Percentiles rank a stretch among this genome's conserved stretches.
Conservation (phyloP, 257 asterid genomes). For the Solanum virginianum region DNA sequence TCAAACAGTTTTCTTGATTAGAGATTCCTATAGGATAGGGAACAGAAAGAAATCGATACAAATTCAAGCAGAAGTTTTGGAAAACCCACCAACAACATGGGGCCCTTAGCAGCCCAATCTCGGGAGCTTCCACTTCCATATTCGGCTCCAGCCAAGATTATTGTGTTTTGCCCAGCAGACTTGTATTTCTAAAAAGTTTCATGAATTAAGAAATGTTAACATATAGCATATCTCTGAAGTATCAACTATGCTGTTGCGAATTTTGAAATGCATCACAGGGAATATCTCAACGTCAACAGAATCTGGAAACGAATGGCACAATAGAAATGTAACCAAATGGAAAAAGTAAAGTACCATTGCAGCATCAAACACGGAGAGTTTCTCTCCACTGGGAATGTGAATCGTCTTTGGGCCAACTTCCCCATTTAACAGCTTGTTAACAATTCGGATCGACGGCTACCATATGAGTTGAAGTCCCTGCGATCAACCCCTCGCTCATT, state of each 20-base stretch:
- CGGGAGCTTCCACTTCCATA: conserved; percentile 10
- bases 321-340: background rate
- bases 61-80: background rate
- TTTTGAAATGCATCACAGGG: background rate
- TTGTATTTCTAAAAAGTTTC: background rate
- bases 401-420: conserved; percentile 5
- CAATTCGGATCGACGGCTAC: conserved; percentile 8
- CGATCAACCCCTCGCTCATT: conserved; percentile 71
- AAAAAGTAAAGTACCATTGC: background rate
- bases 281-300: background rate
- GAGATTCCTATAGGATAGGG: background rate
- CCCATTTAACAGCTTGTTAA: conserved; percentile 5
- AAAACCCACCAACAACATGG: conserved; percentile 3
- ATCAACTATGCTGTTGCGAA: background rate
- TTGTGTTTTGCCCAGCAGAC: conserved; percentile 6
- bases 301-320: background rate
- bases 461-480: conserved; percentile 66
- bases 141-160: conserved; percentile 7
- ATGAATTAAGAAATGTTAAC: background rate
- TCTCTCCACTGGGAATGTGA: conserved; percentile 5
- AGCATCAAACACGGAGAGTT: conserved; percentile 6
- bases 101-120: conserved; percentile 16
- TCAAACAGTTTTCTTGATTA: background rate
- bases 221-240: background rate
- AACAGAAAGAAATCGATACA: background rate